Base-by-base conservation (phyloP, 768 basidiomycete species). In the Hericium erinaceus region DNA sequence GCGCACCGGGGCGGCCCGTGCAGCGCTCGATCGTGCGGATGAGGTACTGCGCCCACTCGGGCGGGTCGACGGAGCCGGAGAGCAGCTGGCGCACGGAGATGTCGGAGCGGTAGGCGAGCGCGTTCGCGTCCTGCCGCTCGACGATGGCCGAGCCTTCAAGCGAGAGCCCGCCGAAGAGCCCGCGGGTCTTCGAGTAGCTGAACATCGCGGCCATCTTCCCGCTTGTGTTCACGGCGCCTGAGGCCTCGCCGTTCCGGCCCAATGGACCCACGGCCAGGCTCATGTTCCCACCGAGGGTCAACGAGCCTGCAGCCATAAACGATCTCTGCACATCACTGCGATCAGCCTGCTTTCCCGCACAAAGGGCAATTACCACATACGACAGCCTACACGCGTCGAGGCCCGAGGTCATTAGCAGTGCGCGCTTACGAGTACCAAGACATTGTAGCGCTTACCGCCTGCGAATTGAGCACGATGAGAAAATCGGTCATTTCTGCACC, bases 171-270 rank as follows among this genome's bases (percentile, higher is more conserved):
- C 95, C 95, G 60, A 97, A 98, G 3, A 98, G 79, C 20, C 95
- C 95, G 55, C 89, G 83, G 1, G 94, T 94, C 69, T 95, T 95
- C 8, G 87, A 89, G 66, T 93, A 93, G 66, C 86, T 89, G 70
- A 92, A 92, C 93, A 98, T 97, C 39, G 94, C 93, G 5, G 95
- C 91, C 4, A 97, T 74, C 66, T 85, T 90, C 49, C 95, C 95
- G 52, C 82, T 88, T 1, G 89, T 79, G 65, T 84, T 97, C 48
- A 98, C 61, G 0, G 91, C 77, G 16, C 92, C 94, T 2, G 77
- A 77, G 3, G 93, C 95, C 73, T 98, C 95, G n/a, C 89, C 91
- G 66, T 93, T 98, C 28, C 95, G 84, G 20, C 95, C 95, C 0
- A 98, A 74, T 10, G 95, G 95, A 2, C 95, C 95, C 0, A 97